phyloP scores from a whole-genome alignment of 805 yeast species.

The Suhomyces kilbournensis region DNA sequence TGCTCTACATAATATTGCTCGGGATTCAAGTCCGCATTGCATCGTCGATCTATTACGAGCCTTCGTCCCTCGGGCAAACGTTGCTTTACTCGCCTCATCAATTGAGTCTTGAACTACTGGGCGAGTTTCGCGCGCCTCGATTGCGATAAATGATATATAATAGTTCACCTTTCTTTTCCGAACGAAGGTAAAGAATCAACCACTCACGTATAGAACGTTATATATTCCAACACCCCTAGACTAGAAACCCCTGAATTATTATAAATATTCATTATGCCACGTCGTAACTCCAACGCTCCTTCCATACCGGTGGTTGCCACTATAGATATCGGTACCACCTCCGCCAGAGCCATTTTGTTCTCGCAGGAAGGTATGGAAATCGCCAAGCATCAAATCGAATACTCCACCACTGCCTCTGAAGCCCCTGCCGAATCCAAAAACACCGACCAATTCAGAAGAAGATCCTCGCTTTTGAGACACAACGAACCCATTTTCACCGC shows the following conservation, averaged over 20 bases:
- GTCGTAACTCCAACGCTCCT: constrained; percentile 43
- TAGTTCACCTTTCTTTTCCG: neutral
- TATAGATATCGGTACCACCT: constrained; percentile 88
- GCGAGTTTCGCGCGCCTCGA: neutral
- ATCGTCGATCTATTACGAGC: neutral
- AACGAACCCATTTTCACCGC: constrained; percentile 63
- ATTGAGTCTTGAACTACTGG: neutral
- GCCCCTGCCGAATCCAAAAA: constrained; percentile 41
- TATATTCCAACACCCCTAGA: neutral
- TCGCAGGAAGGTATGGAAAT: constrained; percentile 69
- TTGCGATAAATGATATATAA: neutral
- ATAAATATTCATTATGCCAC: constrained; percentile 28
- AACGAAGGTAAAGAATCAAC: neutral
- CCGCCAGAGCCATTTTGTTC: constrained; percentile 84
- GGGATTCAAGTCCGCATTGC: neutral
- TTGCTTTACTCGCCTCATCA: neutral
- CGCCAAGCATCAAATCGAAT: constrained; percentile 87
- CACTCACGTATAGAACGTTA: neutral
- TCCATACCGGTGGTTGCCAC: constrained; percentile 54
- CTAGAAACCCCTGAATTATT: neutral
- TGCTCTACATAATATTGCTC: neutral
- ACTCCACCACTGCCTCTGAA: constrained; percentile 68
- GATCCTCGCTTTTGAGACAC: constrained; percentile 43
- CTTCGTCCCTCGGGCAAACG: neutral
- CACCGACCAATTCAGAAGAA: constrained; percentile 45